Evolutionary conservation across 2,329 filamentous ascomycete species (phyloP).

Genomic region (Penicillium sp.): DNA sequence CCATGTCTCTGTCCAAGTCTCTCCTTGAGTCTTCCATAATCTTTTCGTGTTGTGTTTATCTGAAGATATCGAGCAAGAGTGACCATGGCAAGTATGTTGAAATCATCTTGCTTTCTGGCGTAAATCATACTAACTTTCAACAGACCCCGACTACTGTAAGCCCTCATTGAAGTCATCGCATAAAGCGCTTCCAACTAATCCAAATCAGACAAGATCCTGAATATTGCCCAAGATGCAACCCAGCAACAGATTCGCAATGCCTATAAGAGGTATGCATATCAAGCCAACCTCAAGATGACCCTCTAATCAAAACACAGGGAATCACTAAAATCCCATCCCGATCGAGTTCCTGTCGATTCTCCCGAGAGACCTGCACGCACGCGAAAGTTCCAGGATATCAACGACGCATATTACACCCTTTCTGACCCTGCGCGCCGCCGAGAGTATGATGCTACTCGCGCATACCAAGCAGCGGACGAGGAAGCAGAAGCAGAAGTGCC

Average conservation of each 20-base stretch:
- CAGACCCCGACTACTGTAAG: conserved; percentile 45
- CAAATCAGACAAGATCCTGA: conserved; percentile 67
- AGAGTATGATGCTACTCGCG: conserved; percentile 78
- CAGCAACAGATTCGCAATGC: conserved; percentile 85
- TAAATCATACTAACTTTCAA: conserved; percentile 13
- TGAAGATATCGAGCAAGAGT: neutral
- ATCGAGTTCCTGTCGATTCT: conserved; percentile 79
- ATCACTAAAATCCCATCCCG: conserved; percentile 88
- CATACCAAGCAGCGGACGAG: conserved; percentile 46
- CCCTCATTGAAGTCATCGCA: neutral
- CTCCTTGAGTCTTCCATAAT: neutral
- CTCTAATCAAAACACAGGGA: conserved; percentile 54
- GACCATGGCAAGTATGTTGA: conserved; percentile 28
- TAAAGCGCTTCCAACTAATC: conserved; percentile 4
- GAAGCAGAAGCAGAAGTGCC: conserved; percentile 53
- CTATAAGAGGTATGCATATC: conserved; percentile 73
- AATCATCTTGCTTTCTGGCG: neutral
- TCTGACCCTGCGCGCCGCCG: conserved; percentile 73
- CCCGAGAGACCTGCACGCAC: conserved; percentile 80
- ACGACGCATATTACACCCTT: conserved; percentile 89
- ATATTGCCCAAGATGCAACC: conserved; percentile 69
- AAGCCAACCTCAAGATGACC: conserved; percentile 3
- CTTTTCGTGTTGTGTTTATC: neutral
- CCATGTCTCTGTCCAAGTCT: neutral
- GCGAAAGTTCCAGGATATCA: conserved; percentile 84